Evolutionary conservation across 345 rosid genomes (phyloP), one percentile per base, ranked within the genome.

Genomic region (Gynandropsis gynandra): DNA sequence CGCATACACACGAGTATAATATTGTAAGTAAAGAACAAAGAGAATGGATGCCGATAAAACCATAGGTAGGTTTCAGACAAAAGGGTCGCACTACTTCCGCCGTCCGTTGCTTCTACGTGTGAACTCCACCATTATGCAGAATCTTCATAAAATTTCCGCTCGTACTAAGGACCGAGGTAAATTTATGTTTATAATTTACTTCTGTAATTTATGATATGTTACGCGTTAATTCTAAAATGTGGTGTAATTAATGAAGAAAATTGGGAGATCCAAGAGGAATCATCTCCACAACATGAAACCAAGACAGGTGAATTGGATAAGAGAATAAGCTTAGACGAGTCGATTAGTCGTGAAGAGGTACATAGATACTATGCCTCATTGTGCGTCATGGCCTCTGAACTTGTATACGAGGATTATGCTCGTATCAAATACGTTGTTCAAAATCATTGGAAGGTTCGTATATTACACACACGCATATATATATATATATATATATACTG

Each of bases 311-410:
- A 71, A 59, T 38, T 54, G 35, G 92, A 88, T 54, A 34, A 13
- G 51, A 70, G 88, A 53, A 50, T 62, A 39, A 70, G 66, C 42
- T 59, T 88, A 52, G 87, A 80, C 59, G 39, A 40, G 12, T 64
- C 56, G 27, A 72, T 76, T 10, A 64, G 34, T 21, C 70, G 39
- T 4, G 76, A 73, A 16, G 78, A 76, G 50, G 59, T 62, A 21
- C 60, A 65, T 32, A 60, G 42, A 48, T 82, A 82, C 63, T 47
- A 56, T 46, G 71, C 81, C 11, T 69, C 73, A 18, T 74, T 88
- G 20, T 66, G 86, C 14, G 51, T 85, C 36, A 79, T 85, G 95
- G 73, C 92, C 58, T 58, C 81, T 8, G 85, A 85, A 68, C 62
- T 74, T 24, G 64, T 80, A 1, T 85, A 85, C 8, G 90, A 88